Evolutionary conservation across 1,284 basidiomycete species (phyloP), one percentile per base, ranked within the genome.

Genomic region (Heterobasidion irregulare): DNA sequence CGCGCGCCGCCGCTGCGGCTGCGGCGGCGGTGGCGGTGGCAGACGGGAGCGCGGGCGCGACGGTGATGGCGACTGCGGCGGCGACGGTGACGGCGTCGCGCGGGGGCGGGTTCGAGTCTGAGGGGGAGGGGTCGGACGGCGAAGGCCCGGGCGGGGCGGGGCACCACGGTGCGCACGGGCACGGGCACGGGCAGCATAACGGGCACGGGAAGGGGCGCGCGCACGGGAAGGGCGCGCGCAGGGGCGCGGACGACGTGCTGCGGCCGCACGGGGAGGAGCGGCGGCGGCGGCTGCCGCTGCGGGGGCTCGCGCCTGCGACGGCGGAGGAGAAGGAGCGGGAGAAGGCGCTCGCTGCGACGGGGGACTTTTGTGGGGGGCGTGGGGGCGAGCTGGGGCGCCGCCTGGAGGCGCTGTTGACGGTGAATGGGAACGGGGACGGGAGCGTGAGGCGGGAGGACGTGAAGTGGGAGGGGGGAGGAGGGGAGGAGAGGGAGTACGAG

Each of bases 321-420:
- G 75, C 75, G 44, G 76, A 75, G 58, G 85, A 86, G 66, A 75
- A 69, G 61, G 76, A 74, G 64, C 63, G 74, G 65, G 85, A 88
- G 68, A 79, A 82, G 70, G 78, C 81, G 72, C 68, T 89, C 63
- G 76, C 81, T 57, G 79, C 75, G 50, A 83, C 79, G 16, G 86
- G 86, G 0, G 87, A 89, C 65, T 77, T 83, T 19, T 89, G 86
- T 64, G 86, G 86, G 47, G 86, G 87, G 35, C 75, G 83, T 6
- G 86, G 86, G 0, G 87, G 86, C 5, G 86, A 89, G 70, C 70
- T 89, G 6, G 86, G 86, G 26, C 70, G 84, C 50, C 68, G 86
- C 54, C 68, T 89, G 53, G 87, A 89, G 66, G 86, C 84, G 44
- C 86, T 85, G 82, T 69, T 89, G 61, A 57, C 54, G 50, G 61